phyloP scores from a whole-genome alignment of 1,284 basidiomycete genomes.

The Ceratorhiza oryzae-sativae region DNA sequence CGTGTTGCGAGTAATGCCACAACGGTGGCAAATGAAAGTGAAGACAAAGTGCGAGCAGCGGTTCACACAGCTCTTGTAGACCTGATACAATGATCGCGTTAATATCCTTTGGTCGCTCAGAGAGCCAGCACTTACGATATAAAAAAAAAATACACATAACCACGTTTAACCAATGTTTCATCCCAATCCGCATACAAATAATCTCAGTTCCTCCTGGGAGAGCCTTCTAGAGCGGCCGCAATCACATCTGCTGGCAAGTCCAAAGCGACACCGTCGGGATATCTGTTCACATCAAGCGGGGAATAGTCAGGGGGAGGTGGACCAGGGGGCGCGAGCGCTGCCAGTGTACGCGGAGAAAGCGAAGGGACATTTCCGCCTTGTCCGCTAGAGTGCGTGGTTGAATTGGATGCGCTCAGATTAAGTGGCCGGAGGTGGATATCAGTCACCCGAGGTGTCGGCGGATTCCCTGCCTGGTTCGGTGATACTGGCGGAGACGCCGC shows the following conservation, averaged over 20 bases:
- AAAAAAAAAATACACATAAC: conserved; percentile 35
- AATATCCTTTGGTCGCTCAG: background rate
- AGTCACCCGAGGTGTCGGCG: conserved; percentile 75
- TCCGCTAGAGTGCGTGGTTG: conserved; percentile 12
- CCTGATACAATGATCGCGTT: background rate
- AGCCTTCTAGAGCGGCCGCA: conserved; percentile 76
- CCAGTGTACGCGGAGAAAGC: conserved; percentile 50
- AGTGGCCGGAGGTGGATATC: conserved; percentile 80
- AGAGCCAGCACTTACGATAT: conserved; percentile 18
- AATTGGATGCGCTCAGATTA: conserved; percentile 31
- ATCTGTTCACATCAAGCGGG: conserved; percentile 77
- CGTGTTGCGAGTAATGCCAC: background rate
- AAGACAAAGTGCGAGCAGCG: background rate
- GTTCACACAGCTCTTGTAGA: background rate
- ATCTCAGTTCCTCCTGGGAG: conserved; percentile 42
- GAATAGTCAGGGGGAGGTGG: conserved; percentile 75
- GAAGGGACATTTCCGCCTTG: conserved; percentile 1
- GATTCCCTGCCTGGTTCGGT: conserved; percentile 56
- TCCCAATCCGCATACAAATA: background rate
- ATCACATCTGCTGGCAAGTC: conserved; percentile 84
- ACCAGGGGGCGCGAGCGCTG: conserved; percentile 42
- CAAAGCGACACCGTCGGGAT: conserved; percentile 80
- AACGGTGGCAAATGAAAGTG: conserved; percentile 1
- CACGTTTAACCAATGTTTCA: conserved; percentile 20
- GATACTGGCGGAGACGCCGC: conserved; percentile 41